Evolutionary conservation across 768 basidiomycete genomes (phyloP).

Genomic region (Russula griseocarnosa): DNA sequence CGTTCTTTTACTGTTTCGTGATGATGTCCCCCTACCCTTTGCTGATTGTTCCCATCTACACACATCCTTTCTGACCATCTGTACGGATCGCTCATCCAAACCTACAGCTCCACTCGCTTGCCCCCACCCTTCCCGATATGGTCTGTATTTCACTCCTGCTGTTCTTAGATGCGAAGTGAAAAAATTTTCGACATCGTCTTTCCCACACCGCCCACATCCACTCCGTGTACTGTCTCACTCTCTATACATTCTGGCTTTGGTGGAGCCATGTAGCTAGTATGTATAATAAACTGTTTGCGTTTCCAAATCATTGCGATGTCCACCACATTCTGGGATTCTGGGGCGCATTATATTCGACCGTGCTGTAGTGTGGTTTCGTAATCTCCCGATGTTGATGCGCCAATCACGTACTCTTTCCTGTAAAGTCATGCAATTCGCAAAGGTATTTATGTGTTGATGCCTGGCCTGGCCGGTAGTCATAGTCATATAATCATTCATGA

Average conservation of each 20-base stretch:
- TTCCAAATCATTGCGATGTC: neutral
- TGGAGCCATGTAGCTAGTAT: conserved; percentile 25
- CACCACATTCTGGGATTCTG: neutral
- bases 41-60: conserved; percentile 8
- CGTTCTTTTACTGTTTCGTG: conserved; percentile 48
- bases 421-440: conserved; percentile 2
- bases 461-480: neutral
- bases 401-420: neutral
- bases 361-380: neutral
- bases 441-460: neutral
- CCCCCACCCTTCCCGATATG: neutral
- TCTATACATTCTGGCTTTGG: conserved; percentile 4
- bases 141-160: conserved; percentile 1
- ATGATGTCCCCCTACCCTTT: conserved; percentile 12
- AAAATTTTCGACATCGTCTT: neutral
- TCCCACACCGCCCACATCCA: conserved; percentile 12
- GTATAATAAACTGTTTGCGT: conserved; percentile 10
- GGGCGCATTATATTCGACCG: neutral
- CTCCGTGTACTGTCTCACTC: conserved; percentile 2
- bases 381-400: conserved; percentile 9
- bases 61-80: conserved; percentile 23
- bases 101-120: neutral
- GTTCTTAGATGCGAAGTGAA: conserved; percentile 1
- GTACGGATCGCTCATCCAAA: conserved; percentile 8
- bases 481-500: neutral